Conservation (phyloP, 2,329 filamentous ascomycete species). For the Microcyclosporella mali region DNA sequence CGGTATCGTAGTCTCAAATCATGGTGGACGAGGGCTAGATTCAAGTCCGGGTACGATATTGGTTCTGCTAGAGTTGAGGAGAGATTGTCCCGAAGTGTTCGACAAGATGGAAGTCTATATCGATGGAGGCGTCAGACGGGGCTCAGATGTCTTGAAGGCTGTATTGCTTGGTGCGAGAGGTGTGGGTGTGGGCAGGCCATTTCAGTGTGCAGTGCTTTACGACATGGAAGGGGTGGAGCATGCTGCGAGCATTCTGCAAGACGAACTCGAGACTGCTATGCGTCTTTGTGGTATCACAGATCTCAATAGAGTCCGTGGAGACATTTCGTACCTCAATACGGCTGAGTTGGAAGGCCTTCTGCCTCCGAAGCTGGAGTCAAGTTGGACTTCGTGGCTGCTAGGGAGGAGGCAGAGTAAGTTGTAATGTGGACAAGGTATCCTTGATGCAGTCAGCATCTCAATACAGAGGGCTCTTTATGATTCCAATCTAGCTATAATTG, state of each 20-base stretch:
- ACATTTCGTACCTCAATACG: conserved; percentile 49
- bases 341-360: conserved; percentile 48
- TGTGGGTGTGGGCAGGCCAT: conserved; percentile 56
- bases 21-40: conserved; percentile 49
- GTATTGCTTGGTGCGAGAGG: conserved; percentile 58
- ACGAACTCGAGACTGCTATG: conserved; percentile 63
- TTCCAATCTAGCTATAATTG: too few species aligned
- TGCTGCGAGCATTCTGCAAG: conserved; percentile 47
- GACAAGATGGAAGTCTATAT: conserved; percentile 56
- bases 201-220: conserved; percentile 56
- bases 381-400: conserved; percentile 13
- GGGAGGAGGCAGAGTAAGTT: conserved; percentile 17
- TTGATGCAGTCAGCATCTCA: too few species aligned
- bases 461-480: too few species aligned
- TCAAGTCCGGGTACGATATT: conserved; percentile 49
- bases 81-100: conserved; percentile 56
- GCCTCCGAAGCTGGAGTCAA: conserved; percentile 26
- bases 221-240: conserved; percentile 49
- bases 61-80: conserved; percentile 56
- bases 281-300: conserved; percentile 58
- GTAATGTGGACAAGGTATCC: conserved; percentile 4
- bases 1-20: conserved; percentile 47
- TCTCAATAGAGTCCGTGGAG: conserved; percentile 55
- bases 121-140: conserved; percentile 58
- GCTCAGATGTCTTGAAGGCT: conserved; percentile 62